Base-by-base conservation (phyloP, 192 early-diverging fungal genomes). In the Coemansia sp. region DNA sequence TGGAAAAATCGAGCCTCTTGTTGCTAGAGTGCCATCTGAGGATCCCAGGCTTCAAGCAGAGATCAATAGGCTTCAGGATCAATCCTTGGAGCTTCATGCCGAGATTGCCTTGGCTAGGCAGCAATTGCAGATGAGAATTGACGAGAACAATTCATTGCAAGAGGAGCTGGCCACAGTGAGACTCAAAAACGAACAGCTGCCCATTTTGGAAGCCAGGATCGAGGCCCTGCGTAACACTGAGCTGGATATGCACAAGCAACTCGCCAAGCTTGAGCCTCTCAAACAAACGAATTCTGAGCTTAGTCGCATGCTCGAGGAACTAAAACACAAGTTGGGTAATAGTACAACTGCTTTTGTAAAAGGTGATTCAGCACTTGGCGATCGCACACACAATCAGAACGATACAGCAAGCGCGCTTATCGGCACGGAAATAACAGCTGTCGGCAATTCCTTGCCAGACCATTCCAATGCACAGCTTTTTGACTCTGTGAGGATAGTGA, bases 1-100 rank as follows among this genome's bases (percentile, higher is more conserved):
- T n/a, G 76, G 76, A 29, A 79, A 62, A 31, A 79, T 79, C 13
- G 76, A 79, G 58, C 58, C 52, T 23, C 15, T 66, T 10, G 35
- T n/a, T 52, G 28, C 34, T 1, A 51, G 40, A 39, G 9, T n/a
- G 7, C 31, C 20, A 10, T 33, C 58, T 25, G 43, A 37, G 4
- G 37, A 29, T 21, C 6, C 43, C 2, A 8, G 28, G 5, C 26
- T 63, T 25, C 15, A 48, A 25, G 26, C 52, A 1, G 39, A 35
- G 4, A 20, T 70, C 8, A 15, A 31, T 15, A 33, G 18, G 0
- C 42, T 69, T 21, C 43, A 58, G 20, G 35, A 29, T 15, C 66
- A 34, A 7, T 7, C 58, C 12, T 34, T 21, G 15, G 39, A 15
- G n/a, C 51, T 49, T 34, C 21, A 35, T 28, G 18, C 25, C 0